phyloP scores from a whole-genome alignment of 768 basidiomycete species.

The Mycena vitilis region DNA sequence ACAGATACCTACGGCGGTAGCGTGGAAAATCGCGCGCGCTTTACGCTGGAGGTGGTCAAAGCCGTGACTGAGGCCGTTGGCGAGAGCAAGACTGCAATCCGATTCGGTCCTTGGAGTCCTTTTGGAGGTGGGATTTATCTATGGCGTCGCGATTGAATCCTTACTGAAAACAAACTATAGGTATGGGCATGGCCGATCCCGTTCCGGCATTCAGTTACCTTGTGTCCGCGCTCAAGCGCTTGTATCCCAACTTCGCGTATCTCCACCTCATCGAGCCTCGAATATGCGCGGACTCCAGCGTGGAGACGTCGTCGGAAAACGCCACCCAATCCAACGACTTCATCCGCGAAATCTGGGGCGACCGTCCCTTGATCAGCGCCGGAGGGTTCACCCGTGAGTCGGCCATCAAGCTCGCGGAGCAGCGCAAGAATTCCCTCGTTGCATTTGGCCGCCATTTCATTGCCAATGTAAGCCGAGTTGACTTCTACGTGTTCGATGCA shows the following conservation, averaged over 20 bases:
- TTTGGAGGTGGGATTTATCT: constrained; percentile 42
- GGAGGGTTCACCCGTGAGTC: constrained; percentile 45
- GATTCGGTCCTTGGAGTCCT: constrained; percentile 40
- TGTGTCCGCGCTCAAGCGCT: constrained; percentile 38
- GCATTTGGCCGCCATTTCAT: constrained; percentile 21
- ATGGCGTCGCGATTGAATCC: no score
- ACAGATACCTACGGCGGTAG: constrained; percentile 65
- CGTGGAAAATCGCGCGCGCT: constrained; percentile 59
- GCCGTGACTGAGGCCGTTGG: constrained; percentile 56
- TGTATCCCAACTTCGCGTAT: constrained; percentile 51
- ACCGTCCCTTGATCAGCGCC: constrained; percentile 41
- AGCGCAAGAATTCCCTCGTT: constrained; percentile 9
- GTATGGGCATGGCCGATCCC: constrained; percentile 46
- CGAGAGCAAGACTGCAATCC: constrained; percentile 52
- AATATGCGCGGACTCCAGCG: constrained; percentile 35
- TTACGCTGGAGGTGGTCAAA: constrained; percentile 56
- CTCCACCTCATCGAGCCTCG: constrained; percentile 49
- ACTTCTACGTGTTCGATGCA: background rate
- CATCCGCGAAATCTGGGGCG: constrained; percentile 46
- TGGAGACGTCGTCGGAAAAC: constrained; percentile 17
- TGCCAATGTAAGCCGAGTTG: constrained; percentile 22
- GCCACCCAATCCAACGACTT: constrained; percentile 43
- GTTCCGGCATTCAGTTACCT: constrained; percentile 48
- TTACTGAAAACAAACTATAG: constrained; percentile 16
- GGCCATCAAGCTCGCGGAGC: constrained; percentile 39